Evolutionary conservation across 2,329 filamentous ascomycete species (phyloP).

Genomic region (Decorospora gaudefroyi): DNA sequence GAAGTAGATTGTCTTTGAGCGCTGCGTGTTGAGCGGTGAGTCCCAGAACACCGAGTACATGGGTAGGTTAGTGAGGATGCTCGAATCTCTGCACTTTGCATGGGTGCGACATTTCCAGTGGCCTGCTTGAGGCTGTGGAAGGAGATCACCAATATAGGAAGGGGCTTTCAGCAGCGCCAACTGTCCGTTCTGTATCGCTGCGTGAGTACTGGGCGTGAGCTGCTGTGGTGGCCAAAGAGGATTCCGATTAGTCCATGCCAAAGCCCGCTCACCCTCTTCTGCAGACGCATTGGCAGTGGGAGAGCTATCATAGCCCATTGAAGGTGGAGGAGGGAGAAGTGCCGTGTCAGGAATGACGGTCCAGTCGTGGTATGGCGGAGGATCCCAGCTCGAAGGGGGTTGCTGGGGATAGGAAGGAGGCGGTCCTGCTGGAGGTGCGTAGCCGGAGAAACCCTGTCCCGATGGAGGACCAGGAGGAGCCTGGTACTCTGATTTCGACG

Average conservation of each 20-base stretch:
- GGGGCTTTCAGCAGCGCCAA: constrained; percentile 49
- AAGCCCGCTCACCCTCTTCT: constrained; percentile 66
- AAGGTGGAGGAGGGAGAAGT: constrained; percentile 72
- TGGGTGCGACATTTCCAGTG: constrained; percentile 53
- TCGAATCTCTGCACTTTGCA: constrained; percentile 59
- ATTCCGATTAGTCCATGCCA: constrained; percentile 66
- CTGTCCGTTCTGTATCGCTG: constrained; percentile 58
- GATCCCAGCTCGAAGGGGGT: constrained; percentile 47
- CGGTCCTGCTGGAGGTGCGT: constrained; percentile 36
- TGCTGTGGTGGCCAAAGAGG: constrained; percentile 61
- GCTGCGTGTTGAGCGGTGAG: constrained; percentile 61
- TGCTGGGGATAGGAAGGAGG: constrained; percentile 38
- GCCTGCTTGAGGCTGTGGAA: constrained; percentile 52
- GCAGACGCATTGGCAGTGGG: constrained; percentile 71
- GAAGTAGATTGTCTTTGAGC: constrained; percentile 68
- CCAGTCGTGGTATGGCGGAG: constrained; percentile 72
- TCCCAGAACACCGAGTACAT: constrained; percentile 65
- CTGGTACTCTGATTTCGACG: constrained; percentile 23
- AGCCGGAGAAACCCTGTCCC: constrained; percentile 26
- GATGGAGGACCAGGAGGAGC: constrained; percentile 30
- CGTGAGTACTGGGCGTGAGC: constrained; percentile 54
- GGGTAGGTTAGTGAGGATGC: constrained; percentile 69
- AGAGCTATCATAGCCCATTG: constrained; percentile 67
- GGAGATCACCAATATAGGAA: constrained; percentile 46
- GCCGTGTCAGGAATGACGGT: constrained; percentile 72